phyloP scores from a whole-genome alignment of 306 rosid genomes.

The Psophocarpus tetragonolobus region DNA sequence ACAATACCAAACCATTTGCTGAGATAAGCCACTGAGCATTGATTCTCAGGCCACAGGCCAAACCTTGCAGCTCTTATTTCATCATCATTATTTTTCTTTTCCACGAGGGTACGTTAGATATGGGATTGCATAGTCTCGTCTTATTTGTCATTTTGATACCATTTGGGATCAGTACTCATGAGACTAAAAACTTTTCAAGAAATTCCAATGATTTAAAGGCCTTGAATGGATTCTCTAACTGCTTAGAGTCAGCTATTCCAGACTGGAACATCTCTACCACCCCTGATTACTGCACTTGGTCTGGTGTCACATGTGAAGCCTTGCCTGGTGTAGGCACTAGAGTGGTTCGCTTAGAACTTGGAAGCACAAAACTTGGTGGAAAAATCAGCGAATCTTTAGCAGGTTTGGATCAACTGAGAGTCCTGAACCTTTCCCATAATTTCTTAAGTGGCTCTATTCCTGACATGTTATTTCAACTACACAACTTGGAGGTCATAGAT shows the following conservation, averaged over 20 bases:
- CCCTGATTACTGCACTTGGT: conserved; percentile 31
- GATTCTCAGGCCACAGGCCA: not conserved
- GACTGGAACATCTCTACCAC: conserved; percentile 15
- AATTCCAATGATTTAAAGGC: conserved; percentile 33
- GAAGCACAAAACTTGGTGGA: conserved; percentile 29
- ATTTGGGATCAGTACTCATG: not conserved
- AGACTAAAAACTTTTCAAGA: conserved; percentile 13
- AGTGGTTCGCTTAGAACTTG: conserved; percentile 34
- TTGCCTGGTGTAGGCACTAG: not conserved
- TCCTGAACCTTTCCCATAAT: conserved; percentile 37
- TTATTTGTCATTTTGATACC: not conserved
- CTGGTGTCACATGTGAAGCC: conserved; percentile 30
- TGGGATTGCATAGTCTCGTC: not conserved
- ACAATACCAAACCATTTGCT: not conserved
- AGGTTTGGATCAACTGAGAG: conserved; percentile 34
- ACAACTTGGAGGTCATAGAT: conserved; percentile 36
- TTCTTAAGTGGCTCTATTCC: conserved; percentile 27
- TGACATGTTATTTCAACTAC: conserved; percentile 23
- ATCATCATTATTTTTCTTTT: not conserved
- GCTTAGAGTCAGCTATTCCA: conserved; percentile 23
- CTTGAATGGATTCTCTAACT: conserved; percentile 32
- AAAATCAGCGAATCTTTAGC: conserved; percentile 33
- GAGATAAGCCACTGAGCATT: not conserved
- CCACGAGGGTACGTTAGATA: not conserved
- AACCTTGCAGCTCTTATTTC: not conserved